phyloP scores from a whole-genome alignment of 305 asterid genomes.

The Solanum hybrid region DNA sequence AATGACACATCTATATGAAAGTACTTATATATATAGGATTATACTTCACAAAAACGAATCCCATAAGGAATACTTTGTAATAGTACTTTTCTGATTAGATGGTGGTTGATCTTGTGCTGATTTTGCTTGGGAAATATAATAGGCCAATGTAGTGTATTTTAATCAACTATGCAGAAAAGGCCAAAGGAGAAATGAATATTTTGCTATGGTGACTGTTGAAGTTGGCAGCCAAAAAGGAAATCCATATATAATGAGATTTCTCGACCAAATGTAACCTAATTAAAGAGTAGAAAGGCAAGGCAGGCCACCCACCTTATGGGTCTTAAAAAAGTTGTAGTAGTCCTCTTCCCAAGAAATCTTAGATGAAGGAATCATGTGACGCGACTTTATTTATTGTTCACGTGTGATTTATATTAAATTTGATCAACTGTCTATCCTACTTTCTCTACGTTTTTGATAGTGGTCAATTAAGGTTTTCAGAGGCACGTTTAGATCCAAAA shows the following conservation, averaged over 20 bases:
- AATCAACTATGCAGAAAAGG: not conserved
- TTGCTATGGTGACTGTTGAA: not conserved
- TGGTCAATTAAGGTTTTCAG: too few relatives aligned
- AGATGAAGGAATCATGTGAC: not conserved
- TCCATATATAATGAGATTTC: not conserved
- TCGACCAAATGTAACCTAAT: slow-evolving; percentile 11
- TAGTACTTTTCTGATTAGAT: not conserved
- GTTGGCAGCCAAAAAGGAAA: slow-evolving; percentile 1
- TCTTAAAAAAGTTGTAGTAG: not conserved
- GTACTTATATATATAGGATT: not conserved
- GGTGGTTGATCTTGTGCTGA: not conserved
- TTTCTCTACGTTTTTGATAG: not conserved
- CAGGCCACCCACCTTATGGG: slow-evolving; percentile 7
- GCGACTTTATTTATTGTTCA: not conserved
- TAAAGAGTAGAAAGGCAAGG: not conserved
- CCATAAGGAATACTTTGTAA: not conserved
- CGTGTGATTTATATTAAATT: not conserved
- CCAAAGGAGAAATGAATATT: not conserved
- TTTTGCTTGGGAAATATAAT: not conserved
- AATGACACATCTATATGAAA: not conserved
- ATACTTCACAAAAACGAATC: not conserved
- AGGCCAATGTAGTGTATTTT: not conserved
- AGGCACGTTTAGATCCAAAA: not conserved
- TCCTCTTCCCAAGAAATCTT: not conserved
- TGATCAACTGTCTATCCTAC: not conserved